A percentile compares a stretch with the other conserved stretches of the same genome.
Evolutionary conservation across 495 filamentous ascomycete species (phyloP).

Genomic region (Aspergillus ostianus): DNA sequence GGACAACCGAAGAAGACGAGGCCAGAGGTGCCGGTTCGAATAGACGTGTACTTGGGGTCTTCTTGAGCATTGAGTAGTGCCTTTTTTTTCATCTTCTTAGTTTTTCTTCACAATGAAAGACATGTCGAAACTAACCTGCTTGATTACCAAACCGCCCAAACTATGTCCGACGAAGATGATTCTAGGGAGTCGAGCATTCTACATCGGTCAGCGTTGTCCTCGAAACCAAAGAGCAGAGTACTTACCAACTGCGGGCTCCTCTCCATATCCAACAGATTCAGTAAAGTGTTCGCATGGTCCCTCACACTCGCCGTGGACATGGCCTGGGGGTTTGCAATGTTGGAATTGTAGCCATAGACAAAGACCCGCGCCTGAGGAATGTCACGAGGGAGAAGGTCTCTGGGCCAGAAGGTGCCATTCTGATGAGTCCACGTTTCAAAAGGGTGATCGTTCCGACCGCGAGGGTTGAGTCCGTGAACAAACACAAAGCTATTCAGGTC

Average conservation of each 20-base stretch:
- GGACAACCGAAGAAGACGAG: conserved; percentile 50
- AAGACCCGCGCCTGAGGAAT: conserved; percentile 40
- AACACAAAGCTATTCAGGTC: conserved; percentile 31
- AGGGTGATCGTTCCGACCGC: conserved; percentile 37
- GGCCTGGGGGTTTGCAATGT: conserved; percentile 34
- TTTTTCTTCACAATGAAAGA: background rate
- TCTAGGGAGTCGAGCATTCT: conserved; percentile 26
- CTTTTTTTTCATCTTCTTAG: conserved; percentile 17
- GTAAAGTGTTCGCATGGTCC: conserved; percentile 38
- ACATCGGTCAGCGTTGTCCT: background rate
- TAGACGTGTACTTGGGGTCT: conserved; percentile 38
- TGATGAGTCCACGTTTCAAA: conserved; percentile 40
- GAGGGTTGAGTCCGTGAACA: conserved; percentile 40
- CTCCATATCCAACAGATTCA: conserved; percentile 39
- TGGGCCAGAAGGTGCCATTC: conserved; percentile 42
- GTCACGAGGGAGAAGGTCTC: conserved; percentile 38
- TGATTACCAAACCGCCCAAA: conserved; percentile 45
- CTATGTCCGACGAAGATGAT: conserved; percentile 50
- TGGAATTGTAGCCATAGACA: conserved; percentile 46
- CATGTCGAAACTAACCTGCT: conserved; percentile 31
- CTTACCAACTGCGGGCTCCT: conserved; percentile 27
- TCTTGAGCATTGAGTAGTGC: conserved; percentile 43
- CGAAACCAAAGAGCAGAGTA: background rate
- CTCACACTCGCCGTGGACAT: conserved; percentile 41
- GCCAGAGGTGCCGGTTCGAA: conserved; percentile 37